phyloP scores from a whole-genome alignment of 331 rosid species.

The Quercus lobata region DNA sequence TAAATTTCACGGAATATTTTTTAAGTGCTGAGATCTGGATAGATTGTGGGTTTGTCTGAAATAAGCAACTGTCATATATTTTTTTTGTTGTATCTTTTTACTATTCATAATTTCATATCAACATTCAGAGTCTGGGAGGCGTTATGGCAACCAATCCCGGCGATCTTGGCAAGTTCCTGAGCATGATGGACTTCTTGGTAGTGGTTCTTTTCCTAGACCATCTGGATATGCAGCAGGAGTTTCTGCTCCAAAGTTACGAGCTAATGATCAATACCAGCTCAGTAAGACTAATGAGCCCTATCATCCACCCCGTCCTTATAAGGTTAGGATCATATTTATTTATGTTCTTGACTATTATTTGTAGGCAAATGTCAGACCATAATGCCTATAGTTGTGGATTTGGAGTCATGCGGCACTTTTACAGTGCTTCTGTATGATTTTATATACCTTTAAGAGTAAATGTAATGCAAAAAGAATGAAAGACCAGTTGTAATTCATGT shows the following conservation, averaged over 20 bases:
- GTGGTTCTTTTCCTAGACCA: slow-evolving; percentile 95
- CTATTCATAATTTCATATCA: slow-evolving; percentile 23
- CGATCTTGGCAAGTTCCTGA: slow-evolving; percentile 86
- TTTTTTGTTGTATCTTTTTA: slow-evolving; percentile 11
- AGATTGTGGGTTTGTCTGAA: slow-evolving; percentile 3
- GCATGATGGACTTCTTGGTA: slow-evolving; percentile 99
- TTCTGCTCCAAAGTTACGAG: slow-evolving; percentile 59
- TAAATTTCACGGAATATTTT: background rate
- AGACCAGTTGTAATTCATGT: background rate
- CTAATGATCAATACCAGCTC: slow-evolving; percentile 50
- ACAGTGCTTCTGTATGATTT: background rate
- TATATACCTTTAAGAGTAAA: background rate
- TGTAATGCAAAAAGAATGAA: background rate
- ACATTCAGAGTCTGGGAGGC: slow-evolving; percentile 71
- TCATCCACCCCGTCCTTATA: slow-evolving; percentile 95
- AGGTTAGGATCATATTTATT: slow-evolving; percentile 41
- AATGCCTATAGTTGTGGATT: background rate
- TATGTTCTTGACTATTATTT: slow-evolving; percentile 1
- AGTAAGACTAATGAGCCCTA: slow-evolving; percentile 78
- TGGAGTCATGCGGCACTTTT: background rate
- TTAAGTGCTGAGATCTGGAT: background rate
- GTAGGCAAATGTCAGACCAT: background rate
- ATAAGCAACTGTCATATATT: slow-evolving; percentile 3
- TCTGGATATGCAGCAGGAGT: slow-evolving; percentile 67
- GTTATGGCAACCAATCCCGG: slow-evolving; percentile 57